A percentile compares a stretch with the other conserved stretches of the same genome.
phyloP scores from a whole-genome alignment of 495 filamentous ascomycete species.

The Aspergillus heteromorphus region DNA sequence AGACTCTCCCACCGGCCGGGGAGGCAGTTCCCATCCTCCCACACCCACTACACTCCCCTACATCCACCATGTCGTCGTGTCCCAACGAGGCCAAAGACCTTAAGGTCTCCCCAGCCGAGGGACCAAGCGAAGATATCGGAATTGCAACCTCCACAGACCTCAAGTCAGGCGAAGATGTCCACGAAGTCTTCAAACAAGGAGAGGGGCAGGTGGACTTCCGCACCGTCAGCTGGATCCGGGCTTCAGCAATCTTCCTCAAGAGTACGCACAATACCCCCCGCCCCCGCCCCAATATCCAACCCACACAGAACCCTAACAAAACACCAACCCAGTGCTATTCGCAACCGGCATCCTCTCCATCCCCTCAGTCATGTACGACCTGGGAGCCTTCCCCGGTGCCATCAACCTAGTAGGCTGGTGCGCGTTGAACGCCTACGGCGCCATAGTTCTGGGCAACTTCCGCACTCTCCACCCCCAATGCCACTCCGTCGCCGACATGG shows the following conservation, averaged over 20 bases:
- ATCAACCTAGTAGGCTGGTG: conserved; percentile 56
- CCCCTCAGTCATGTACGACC: conserved; percentile 53
- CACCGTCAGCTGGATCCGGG: conserved; percentile 52
- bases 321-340: conserved; percentile 23
- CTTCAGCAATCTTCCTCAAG: conserved; percentile 54
- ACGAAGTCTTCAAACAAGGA: conserved; percentile 49
- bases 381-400: conserved; percentile 55
- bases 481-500: conserved; percentile 61
- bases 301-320: conserved; percentile 23
- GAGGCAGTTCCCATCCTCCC: not conserved
- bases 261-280: conserved; percentile 13
- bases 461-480: conserved; percentile 34
- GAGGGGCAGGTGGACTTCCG: conserved; percentile 49
- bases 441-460: conserved; percentile 35
- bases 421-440: conserved; percentile 52
- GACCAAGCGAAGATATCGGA: conserved; percentile 5
- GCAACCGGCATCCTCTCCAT: conserved; percentile 58
- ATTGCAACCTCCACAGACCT: conserved; percentile 14
- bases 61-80: not conserved
- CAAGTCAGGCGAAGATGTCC: conserved; percentile 21
- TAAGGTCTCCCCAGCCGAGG: conserved; percentile 2
- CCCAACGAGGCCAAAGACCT: conserved; percentile 11
- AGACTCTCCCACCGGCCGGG: not conserved
- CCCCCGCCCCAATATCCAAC: not conserved
- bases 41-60: not conserved